Conservation (phyloP, 257 asterid genomes). For the Fraxinus anomala region DNA sequence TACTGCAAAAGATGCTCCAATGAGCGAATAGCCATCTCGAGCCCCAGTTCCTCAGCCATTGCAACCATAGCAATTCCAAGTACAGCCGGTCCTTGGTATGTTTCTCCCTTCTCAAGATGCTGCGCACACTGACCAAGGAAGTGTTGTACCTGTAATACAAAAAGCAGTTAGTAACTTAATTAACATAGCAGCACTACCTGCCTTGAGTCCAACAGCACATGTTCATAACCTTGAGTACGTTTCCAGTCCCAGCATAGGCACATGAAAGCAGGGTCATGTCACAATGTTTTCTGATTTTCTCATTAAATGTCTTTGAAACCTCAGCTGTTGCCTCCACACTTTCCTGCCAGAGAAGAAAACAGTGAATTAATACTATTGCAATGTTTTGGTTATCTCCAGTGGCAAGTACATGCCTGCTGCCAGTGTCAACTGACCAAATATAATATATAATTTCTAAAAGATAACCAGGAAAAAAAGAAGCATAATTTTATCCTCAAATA, state of each 20-base stretch:
- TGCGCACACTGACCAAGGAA: slow-evolving; percentile 91
- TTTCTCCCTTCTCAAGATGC: slow-evolving; percentile 86
- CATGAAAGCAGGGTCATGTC: slow-evolving; percentile 91
- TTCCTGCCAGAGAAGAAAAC: slow-evolving; percentile 51
- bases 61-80: slow-evolving; percentile 99
- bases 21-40: slow-evolving; percentile 95
- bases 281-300: slow-evolving; percentile 76
- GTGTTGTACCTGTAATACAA: slow-evolving; percentile 76
- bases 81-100: slow-evolving; percentile 89
- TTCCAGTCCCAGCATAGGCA: slow-evolving; percentile 98
- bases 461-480: background rate
- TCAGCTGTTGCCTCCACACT: slow-evolving; percentile 87
- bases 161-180: slow-evolving; percentile 27
- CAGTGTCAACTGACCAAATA: background rate
- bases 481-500: background rate
- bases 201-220: background rate
- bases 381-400: slow-evolving; percentile 19
- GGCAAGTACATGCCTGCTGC: slow-evolving; percentile 6
- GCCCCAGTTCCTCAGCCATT: slow-evolving; percentile 96
- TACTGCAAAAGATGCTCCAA: slow-evolving; percentile 93
- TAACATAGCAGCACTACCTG: background rate
- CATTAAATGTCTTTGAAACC: slow-evolving; percentile 81
- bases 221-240: slow-evolving; percentile 78
- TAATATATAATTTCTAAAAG: background rate
- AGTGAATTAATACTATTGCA: slow-evolving; percentile 21